These are phyloP conservation scores for Annulohypoxylon stygium DNA, from an alignment of 495 filamentous ascomycete genomes.

Conservation along the genomic window DNA sequence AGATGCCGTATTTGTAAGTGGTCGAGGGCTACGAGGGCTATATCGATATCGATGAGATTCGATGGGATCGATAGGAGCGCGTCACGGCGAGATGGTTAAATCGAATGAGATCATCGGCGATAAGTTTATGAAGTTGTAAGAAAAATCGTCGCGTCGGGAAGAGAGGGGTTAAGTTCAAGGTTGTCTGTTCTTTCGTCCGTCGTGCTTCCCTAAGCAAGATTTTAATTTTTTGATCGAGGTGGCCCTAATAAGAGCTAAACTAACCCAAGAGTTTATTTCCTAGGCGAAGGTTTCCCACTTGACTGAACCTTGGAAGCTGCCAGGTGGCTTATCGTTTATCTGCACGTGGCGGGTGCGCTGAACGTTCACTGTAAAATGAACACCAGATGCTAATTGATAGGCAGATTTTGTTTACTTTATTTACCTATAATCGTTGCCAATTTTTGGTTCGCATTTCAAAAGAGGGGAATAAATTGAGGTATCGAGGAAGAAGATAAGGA, in stretches of 20 bases:
- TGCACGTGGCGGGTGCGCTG: slow-evolving; percentile 31
- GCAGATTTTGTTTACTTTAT: background rate
- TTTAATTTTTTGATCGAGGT: slow-evolving; percentile 41
- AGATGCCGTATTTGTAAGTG: slow-evolving; percentile 12
- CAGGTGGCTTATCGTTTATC: slow-evolving; percentile 50
- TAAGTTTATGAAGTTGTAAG: slow-evolving; percentile 8
- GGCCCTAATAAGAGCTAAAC: slow-evolving; percentile 36
- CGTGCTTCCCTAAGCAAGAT: slow-evolving; percentile 20
- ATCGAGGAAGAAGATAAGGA: background rate
- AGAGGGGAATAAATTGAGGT: background rate
- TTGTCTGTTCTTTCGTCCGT: slow-evolving; percentile 26
- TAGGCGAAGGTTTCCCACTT: slow-evolving; percentile 24
- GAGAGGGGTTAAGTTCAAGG: slow-evolving; percentile 33
- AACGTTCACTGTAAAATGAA: background rate
- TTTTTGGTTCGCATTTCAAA: background rate
- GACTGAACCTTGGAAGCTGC: slow-evolving; percentile 39
- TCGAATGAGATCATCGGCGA: slow-evolving; percentile 22
- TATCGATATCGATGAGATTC: slow-evolving; percentile 11
- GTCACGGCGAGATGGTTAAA: slow-evolving; percentile 33
- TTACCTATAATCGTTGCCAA: background rate
- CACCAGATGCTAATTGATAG: background rate
- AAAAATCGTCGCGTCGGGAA: slow-evolving; percentile 42
- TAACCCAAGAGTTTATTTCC: slow-evolving; percentile 23
- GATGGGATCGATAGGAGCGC: slow-evolving; percentile 20
- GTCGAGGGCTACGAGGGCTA: background rate